Conservation (phyloP, 495 filamentous ascomycete genomes). For the Xylaria cubensis region DNA sequence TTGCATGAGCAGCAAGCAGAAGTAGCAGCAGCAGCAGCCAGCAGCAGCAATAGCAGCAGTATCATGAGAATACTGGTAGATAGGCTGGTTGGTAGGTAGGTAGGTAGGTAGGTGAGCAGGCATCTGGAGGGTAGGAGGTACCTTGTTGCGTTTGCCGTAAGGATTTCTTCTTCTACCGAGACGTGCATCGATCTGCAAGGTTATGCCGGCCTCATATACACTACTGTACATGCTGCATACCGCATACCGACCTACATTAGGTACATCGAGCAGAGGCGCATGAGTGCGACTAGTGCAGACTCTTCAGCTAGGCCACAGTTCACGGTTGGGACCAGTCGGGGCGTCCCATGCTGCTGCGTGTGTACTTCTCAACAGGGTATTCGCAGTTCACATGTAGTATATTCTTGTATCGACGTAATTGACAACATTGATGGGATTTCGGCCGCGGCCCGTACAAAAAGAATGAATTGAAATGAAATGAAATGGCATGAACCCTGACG, state of each 20-base stretch:
- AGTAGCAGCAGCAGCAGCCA: neutral
- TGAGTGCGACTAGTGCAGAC: neutral
- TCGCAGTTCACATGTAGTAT: neutral
- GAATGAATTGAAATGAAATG: neutral
- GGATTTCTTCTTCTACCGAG: constrained; percentile 24
- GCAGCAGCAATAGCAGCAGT: neutral
- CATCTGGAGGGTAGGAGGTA: neutral
- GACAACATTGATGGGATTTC: neutral
- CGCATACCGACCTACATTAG: neutral
- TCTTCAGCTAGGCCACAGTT: constrained; percentile 18
- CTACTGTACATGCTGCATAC: neutral
- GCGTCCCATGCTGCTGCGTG: neutral
- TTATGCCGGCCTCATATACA: constrained; percentile 11
- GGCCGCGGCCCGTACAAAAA: neutral
- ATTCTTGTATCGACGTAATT: neutral
- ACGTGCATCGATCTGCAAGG: constrained; percentile 27
- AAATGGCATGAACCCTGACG: neutral
- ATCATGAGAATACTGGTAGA: neutral
- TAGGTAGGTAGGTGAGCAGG: neutral
- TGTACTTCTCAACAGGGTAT: neutral
- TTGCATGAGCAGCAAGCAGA: neutral
- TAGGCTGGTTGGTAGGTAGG: neutral
- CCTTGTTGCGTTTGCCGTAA: neutral
- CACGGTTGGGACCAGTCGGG: neutral
- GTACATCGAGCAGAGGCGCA: neutral